These are phyloP conservation scores for Beverwykella pulmonaria DNA, from an alignment of 495 filamentous ascomycete genomes.

Conservation along the genomic window DNA sequence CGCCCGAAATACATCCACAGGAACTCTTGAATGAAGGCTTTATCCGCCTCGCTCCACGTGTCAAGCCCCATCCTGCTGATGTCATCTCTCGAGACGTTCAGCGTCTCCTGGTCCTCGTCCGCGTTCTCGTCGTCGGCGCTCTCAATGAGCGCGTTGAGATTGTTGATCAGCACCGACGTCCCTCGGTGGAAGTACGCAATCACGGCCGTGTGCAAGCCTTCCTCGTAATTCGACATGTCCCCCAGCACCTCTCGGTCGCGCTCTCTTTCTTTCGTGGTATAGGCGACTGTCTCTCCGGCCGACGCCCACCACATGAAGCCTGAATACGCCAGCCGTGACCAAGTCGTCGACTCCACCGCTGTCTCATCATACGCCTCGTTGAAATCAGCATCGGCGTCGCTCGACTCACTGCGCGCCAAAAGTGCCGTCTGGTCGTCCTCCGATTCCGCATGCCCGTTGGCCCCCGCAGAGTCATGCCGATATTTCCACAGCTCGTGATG, in stretches of 20 bases:
- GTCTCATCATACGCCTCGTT: constrained; percentile 45
- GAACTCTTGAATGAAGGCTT: constrained; percentile 70
- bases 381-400: constrained; percentile 24
- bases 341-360: constrained; percentile 78
- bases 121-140: constrained; percentile 38
- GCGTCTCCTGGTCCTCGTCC: constrained; percentile 53
- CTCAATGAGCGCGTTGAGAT: constrained; percentile 69
- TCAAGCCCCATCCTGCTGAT: constrained; percentile 82
- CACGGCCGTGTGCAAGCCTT: constrained; percentile 65
- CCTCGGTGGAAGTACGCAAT: constrained; percentile 91
- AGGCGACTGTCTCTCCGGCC: constrained; percentile 73
- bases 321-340: constrained; percentile 85
- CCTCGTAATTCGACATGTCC: constrained; percentile 38
- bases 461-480: constrained; percentile 18
- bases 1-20: constrained; percentile 71
- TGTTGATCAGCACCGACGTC: constrained; percentile 70
- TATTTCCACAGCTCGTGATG: constrained; percentile 59
- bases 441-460: constrained; percentile 39
- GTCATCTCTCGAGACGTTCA: constrained; percentile 55
- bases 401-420: constrained; percentile 22
- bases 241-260: constrained; percentile 41
- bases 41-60: constrained; percentile 78
- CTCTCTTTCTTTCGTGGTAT: constrained; percentile 44
- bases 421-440: constrained; percentile 32
- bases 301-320: constrained; percentile 99